Evolutionary conservation across 225 moss, liverwort and hornwort genomes (phyloP).

Genomic region (Asterella californica): DNA sequence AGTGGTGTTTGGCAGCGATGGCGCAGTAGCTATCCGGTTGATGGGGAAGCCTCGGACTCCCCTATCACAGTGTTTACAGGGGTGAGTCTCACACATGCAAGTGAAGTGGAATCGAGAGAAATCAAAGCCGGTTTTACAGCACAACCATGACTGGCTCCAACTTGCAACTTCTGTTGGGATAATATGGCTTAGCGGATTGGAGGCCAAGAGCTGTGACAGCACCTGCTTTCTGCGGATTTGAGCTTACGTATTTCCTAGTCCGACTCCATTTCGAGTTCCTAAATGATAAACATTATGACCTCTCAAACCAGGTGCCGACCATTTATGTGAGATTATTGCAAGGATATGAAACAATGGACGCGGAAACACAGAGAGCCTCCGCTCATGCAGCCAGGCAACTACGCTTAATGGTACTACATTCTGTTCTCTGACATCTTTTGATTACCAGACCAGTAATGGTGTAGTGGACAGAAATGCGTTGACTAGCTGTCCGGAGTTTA

Average conservation of each 20-base stretch:
- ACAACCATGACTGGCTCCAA: not conserved
- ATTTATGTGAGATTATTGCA: conserved; percentile 84
- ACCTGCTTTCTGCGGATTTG: not conserved
- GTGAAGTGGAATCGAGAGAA: not conserved
- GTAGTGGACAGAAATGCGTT: too few relatives aligned
- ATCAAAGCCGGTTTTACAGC: not conserved
- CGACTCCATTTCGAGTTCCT: not conserved
- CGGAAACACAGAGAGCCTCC: conserved; percentile 54
- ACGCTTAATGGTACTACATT: conserved; percentile 65
- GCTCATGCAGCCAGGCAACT: conserved; percentile 61
- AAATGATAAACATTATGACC: not conserved
- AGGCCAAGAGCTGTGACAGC: not conserved
- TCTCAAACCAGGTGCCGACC: conserved; percentile 69
- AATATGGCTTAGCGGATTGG: not conserved
- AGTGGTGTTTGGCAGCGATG: conserved; percentile 79
- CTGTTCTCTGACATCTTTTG: not conserved
- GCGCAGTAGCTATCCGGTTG: conserved; percentile 54
- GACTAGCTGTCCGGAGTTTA: not conserved
- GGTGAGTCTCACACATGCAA: conserved; percentile 37
- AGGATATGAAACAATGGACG: conserved; percentile 75
- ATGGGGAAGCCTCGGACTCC: conserved; percentile 36
- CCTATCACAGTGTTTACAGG: conserved; percentile 82
- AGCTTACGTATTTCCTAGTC: not conserved
- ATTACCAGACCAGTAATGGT: too few relatives aligned
- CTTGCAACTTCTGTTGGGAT: not conserved